Conservation (phyloP, 2,329 filamentous ascomycete species). For the Fusarium sp. region DNA sequence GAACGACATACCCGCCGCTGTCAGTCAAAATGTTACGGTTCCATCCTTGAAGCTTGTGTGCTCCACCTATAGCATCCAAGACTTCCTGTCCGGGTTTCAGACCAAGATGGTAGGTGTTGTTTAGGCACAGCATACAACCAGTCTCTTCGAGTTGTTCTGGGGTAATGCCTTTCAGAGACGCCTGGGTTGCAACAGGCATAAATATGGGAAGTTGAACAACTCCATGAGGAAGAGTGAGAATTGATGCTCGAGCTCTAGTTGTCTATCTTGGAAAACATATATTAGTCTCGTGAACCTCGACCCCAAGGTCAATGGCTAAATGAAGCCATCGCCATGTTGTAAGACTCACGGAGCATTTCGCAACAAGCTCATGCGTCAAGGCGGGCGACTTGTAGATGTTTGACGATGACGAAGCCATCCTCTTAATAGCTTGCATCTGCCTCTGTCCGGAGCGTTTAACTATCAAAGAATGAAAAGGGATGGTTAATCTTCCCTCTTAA, state of each 20-base stretch:
- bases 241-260: slow-evolving; percentile 91
- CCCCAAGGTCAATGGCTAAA: slow-evolving; percentile 6
- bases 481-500: slow-evolving; percentile 9
- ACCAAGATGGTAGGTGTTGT: slow-evolving; percentile 98
- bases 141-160: slow-evolving; percentile 92
- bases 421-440: slow-evolving; percentile 53
- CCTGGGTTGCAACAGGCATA: slow-evolving; percentile 98
- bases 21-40: slow-evolving; percentile 92
- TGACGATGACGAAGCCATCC: slow-evolving; percentile 61
- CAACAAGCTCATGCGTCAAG: slow-evolving; percentile 81
- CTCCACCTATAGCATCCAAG: slow-evolving; percentile 87
- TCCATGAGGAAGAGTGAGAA: slow-evolving; percentile 90
- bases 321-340: slow-evolving; percentile 21
- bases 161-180: slow-evolving; percentile 92
- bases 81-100: slow-evolving; percentile 94
- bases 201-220: slow-evolving; percentile 91
- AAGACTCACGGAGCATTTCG: slow-evolving; percentile 79
- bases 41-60: slow-evolving; percentile 96
- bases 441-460: neutral
- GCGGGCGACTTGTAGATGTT: slow-evolving; percentile 71
- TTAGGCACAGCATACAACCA: slow-evolving; percentile 89
- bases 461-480: slow-evolving; percentile 1
- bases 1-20: slow-evolving; percentile 70
- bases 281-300: slow-evolving; percentile 33
- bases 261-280: slow-evolving; percentile 67